phyloP scores from a whole-genome alignment of 352 stramenopile species.

The Globisporangium okanoganense region DNA sequence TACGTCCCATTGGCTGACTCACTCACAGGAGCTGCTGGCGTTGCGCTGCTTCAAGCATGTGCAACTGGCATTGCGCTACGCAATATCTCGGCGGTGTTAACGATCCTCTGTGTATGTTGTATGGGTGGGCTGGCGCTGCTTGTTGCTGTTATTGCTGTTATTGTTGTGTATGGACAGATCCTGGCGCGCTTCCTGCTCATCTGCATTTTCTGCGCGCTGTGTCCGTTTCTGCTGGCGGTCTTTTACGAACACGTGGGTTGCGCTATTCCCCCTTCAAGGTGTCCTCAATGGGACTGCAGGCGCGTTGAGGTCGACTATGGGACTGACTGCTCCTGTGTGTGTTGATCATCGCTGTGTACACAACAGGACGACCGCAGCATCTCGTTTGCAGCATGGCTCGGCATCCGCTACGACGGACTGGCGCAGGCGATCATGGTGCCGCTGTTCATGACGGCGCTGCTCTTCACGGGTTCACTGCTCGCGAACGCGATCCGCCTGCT shows the following conservation, averaged over 20 bases:
- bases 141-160: not conserved
- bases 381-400: slow-evolving; percentile 81
- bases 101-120: not conserved
- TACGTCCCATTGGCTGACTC: slow-evolving; percentile 20
- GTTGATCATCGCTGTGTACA: not conserved
- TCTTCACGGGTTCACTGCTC: slow-evolving; percentile 78
- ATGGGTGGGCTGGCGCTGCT: not conserved
- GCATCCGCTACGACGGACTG: slow-evolving; percentile 67
- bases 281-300: not conserved
- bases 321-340: not conserved
- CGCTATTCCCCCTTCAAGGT: not conserved
- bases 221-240: slow-evolving; percentile 72
- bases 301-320: not conserved
- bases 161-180: slow-evolving; percentile 52
- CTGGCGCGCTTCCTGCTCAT: slow-evolving; percentile 86
- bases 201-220: slow-evolving; percentile 81
- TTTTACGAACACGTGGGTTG: slow-evolving; percentile 79
- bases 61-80: not conserved
- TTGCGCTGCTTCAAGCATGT: not conserved
- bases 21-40: not conserved
- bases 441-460: slow-evolving; percentile 60
- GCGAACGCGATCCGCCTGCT: slow-evolving; percentile 72
- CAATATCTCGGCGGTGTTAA: not conserved
- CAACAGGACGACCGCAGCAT: slow-evolving; percentile 67
- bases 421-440: slow-evolving; percentile 52